A percentile compares a stretch with the other conserved stretches of the same genome.
These are phyloP conservation scores for Aspergillus novofumigatus DNA, from an alignment of 2,329 filamentous ascomycete species.

Conservation along the genomic window DNA sequence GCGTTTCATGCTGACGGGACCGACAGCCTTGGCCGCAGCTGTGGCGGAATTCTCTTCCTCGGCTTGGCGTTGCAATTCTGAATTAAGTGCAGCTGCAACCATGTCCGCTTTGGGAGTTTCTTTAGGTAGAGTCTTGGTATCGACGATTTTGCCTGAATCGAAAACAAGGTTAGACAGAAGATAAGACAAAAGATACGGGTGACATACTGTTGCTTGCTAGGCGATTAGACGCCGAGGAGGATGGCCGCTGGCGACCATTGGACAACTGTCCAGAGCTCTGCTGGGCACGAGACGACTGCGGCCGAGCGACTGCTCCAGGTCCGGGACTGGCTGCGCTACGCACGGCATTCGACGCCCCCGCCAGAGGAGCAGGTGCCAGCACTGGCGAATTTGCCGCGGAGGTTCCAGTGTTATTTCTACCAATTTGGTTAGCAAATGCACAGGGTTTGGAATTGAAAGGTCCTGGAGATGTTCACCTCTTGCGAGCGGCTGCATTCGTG, in stretches of 20 bases:
- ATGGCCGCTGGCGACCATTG: constrained; percentile 53
- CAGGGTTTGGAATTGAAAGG: background rate
- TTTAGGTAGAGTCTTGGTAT: constrained; percentile 54
- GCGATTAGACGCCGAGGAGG: constrained; percentile 60
- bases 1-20: constrained; percentile 26
- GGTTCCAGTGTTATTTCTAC: constrained; percentile 45
- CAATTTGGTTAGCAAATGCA: background rate
- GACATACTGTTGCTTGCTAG: constrained; percentile 49
- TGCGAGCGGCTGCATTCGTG: constrained; percentile 61
- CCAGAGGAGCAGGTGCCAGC: constrained; percentile 70
- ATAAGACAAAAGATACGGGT: constrained; percentile 25
- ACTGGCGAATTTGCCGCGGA: constrained; percentile 61
- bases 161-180: constrained; percentile 19
- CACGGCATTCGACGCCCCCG: constrained; percentile 57
- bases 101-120: constrained; percentile 34
- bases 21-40: constrained; percentile 13
- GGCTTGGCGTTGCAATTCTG: constrained; percentile 29
- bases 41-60: constrained; percentile 20
- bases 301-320: constrained; percentile 54
- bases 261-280: constrained; percentile 68
- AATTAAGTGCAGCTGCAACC: constrained; percentile 29
- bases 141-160: constrained; percentile 35
- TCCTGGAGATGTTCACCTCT: constrained; percentile 57
- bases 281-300: constrained; percentile 66
- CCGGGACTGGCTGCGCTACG: constrained; percentile 61